Conservation (phyloP, 2,329 filamentous ascomycete species). For the Aspergillus jensenii region DNA sequence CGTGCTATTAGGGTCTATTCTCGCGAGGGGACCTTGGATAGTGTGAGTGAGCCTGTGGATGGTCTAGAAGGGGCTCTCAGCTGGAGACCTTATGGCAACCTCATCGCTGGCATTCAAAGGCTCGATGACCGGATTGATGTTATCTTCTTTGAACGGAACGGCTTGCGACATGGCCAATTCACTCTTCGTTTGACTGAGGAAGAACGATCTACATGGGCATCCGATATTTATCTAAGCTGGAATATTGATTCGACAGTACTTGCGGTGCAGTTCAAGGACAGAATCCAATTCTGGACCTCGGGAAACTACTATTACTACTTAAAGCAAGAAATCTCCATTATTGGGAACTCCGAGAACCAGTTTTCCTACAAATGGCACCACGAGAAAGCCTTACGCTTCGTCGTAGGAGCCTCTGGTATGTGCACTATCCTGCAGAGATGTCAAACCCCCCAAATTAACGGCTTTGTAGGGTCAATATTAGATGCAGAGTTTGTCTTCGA, state of each 20-base stretch:
- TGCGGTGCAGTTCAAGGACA: constrained; percentile 71
- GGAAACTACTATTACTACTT: constrained; percentile 98
- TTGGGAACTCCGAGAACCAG: constrained; percentile 24
- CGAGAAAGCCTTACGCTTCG: constrained; percentile 73
- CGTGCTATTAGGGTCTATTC: constrained; percentile 88
- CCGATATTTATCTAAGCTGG: constrained; percentile 72
- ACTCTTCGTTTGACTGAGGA: constrained; percentile 67
- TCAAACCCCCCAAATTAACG: background rate
- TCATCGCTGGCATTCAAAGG: constrained; percentile 83
- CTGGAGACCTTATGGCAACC: constrained; percentile 87
- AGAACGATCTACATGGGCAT: constrained; percentile 55
- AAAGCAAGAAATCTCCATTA: constrained; percentile 75
- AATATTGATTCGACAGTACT: constrained; percentile 90
- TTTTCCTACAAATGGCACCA: constrained; percentile 69
- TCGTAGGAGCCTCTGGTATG: constrained; percentile 53
- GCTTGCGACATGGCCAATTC: constrained; percentile 94
- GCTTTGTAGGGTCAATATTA: constrained; percentile 48
- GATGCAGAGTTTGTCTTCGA: constrained; percentile 68
- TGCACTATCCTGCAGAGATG: constrained; percentile 10
- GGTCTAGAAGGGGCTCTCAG: constrained; percentile 82
- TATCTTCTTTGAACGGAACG: constrained; percentile 95
- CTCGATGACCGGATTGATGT: constrained; percentile 70
- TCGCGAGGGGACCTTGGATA: constrained; percentile 85
- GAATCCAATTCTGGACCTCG: constrained; percentile 92
- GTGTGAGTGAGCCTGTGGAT: constrained; percentile 92